A percentile compares a stretch with the other conserved stretches of the same genome.
phyloP scores from a whole-genome alignment of 306 rosid species.

The Rosa multiflora region DNA sequence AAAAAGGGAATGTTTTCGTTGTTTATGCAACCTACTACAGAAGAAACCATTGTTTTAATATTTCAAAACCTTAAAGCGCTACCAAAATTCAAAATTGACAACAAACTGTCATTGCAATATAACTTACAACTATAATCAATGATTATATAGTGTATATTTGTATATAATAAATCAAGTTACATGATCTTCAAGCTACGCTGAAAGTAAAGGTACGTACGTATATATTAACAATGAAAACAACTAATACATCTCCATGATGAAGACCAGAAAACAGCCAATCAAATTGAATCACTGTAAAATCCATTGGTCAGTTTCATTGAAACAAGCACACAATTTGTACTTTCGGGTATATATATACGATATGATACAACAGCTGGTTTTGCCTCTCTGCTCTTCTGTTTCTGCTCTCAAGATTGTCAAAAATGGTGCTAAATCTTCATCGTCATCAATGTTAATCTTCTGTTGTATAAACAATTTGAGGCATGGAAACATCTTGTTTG shows the following conservation, averaged over 20 bases:
- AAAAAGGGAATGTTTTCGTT: neutral
- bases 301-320: neutral
- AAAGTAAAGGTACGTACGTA: neutral
- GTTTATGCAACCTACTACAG: neutral
- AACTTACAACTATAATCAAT: neutral
- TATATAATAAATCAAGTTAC: neutral
- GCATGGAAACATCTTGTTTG: slow-evolving; percentile 7
- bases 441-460: neutral
- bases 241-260: neutral
- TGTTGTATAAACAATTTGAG: neutral
- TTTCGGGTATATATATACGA: neutral
- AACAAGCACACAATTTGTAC: neutral
- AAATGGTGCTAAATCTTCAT: slow-evolving; percentile 6
- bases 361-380: neutral
- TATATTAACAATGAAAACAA: neutral
- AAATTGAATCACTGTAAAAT: neutral
- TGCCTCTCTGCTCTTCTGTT: neutral
- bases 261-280: slow-evolving; percentile 5
- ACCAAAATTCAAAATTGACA: neutral
- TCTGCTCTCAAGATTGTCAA: slow-evolving; percentile 8
- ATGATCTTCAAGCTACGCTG: neutral
- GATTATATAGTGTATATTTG: neutral
- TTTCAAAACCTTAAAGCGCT: neutral
- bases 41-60: too few relatives aligned
- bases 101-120: neutral